Evolutionary conservation across 495 filamentous ascomycete species (phyloP).

Genomic region (Chlorociboria aeruginascens): DNA sequence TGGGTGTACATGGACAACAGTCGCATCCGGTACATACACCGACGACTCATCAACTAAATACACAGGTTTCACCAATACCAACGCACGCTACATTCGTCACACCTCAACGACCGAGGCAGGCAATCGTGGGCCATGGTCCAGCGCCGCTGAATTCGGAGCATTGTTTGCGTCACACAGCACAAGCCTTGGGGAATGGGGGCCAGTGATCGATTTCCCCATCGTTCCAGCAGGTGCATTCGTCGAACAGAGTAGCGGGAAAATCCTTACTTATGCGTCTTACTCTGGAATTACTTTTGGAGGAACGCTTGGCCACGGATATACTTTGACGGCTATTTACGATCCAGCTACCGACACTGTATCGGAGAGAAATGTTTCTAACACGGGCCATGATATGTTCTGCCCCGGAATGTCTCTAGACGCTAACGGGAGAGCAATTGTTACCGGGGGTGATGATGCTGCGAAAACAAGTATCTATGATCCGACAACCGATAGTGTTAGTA

Average conservation of each 20-base stretch:
- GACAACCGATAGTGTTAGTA: not conserved
- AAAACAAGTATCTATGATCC: conserved; percentile 37
- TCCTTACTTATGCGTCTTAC: conserved; percentile 35
- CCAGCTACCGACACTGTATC: not conserved
- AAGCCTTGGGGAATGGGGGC: conserved; percentile 31
- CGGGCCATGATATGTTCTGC: conserved; percentile 46
- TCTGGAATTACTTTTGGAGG: conserved; percentile 21
- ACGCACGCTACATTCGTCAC: conserved; percentile 30
- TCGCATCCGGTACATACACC: conserved; percentile 34
- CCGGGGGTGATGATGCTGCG: conserved; percentile 33
- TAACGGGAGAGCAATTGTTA: conserved; percentile 39
- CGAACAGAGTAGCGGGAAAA: conserved; percentile 23
- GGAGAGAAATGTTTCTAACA: conserved; percentile 22
- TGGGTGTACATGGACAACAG: conserved; percentile 23
- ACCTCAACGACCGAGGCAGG: conserved; percentile 26
- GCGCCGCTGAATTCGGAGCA: conserved; percentile 21
- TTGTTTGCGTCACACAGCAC: conserved; percentile 8
- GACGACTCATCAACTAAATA: conserved; percentile 28
- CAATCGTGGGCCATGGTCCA: conserved; percentile 20
- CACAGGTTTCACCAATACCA: conserved; percentile 25
- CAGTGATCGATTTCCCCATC: conserved; percentile 39
- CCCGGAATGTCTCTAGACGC: conserved; percentile 42
- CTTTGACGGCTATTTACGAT: conserved; percentile 27
- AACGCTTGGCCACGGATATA: conserved; percentile 21
- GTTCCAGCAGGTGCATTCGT: conserved; percentile 28